Evolutionary conservation across 1,284 basidiomycete species (phyloP), one percentile per base, ranked within the genome.

Genomic region (Mycena citricolor): DNA sequence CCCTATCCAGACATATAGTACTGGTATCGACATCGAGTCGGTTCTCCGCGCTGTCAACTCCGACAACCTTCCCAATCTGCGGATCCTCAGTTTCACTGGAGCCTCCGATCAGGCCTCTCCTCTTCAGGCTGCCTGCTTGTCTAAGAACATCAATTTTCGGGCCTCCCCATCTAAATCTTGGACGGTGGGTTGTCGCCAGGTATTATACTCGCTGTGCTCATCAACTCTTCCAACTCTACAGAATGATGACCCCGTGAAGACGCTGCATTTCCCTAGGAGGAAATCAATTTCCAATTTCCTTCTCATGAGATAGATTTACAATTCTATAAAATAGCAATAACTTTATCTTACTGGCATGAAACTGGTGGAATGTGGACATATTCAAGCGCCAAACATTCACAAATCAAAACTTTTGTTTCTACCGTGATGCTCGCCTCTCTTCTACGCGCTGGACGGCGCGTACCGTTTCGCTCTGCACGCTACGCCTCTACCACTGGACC

Each of bases 231-330:
- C n/a, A 14, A 8, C 28, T 19, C 39, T 36, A 37, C 48, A 74
- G 70, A 54, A 51, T 22, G 74, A 76, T 23, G 73, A 76, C 38
- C 66, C 70, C 25, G 58, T 73, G 5, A 52, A 55, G 12, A 57
- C 65, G 19, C 39, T 40, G n/a, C 58, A 51, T 8, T 72, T 71
- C 48, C 74, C 73, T 22, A 62, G 73, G 5, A 54, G 62, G 16
- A 63, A 61, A 32, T 69, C 69, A 11, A 60, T 71, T 1, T 64
- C 66, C 4, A 71, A 74, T 48, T 73, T 73, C 46, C 49, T 54
- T 23, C 47, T 61, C 32, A 75, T 74, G 72, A 65, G 61, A 41
- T 57, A 50, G 30, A 19, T 35, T 35, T n/a, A 8, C 19, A 19
- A 3, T 5, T 10, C 8, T 26, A 2, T 35, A n/a, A 23, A 17